A percentile compares a stretch with the other conserved stretches of the same genome.
Evolutionary conservation across 495 filamentous ascomycete genomes (phyloP).

Genomic region (Delitschia confertaspora): DNA sequence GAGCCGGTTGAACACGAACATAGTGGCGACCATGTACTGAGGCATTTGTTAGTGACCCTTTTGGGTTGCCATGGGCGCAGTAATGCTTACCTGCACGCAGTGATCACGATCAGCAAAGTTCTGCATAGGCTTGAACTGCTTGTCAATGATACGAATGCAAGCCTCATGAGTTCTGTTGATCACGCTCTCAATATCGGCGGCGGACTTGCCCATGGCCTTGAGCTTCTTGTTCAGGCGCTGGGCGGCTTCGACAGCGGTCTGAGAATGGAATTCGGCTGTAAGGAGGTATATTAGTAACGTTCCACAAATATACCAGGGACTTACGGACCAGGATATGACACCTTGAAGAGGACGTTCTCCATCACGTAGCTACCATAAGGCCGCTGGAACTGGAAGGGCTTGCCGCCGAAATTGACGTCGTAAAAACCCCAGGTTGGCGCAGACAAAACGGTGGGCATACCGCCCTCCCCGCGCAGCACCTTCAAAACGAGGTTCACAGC

Average conservation of each 20-base stretch:
- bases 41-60: constrained; percentile 10
- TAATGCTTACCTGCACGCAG: constrained; percentile 66
- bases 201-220: constrained; percentile 75
- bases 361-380: constrained; percentile 97
- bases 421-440: constrained; percentile 98
- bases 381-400: constrained; percentile 84
- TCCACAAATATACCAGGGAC: neutral
- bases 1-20: constrained; percentile 88
- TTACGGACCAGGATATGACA: constrained; percentile 80
- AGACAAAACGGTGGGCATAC: constrained; percentile 83
- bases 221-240: constrained; percentile 78
- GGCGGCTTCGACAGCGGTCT: constrained; percentile 93
- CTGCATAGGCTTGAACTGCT: constrained; percentile 99
- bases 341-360: constrained; percentile 99
- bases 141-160: constrained; percentile 97
- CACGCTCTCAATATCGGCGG: constrained; percentile 86
- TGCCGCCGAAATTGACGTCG: constrained; percentile 91
- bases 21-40: constrained; percentile 90
- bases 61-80: neutral
- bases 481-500: constrained; percentile 92
- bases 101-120: constrained; percentile 99
- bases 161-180: constrained; percentile 96
- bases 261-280: constrained; percentile 93
- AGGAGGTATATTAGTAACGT: constrained; percentile 1
- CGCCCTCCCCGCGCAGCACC: constrained; percentile 84